Percentiles rank a stretch among this genome's conserved stretches.
Evolutionary conservation across 805 yeast genomes (phyloP).

Genomic region (Candida ortonii): DNA sequence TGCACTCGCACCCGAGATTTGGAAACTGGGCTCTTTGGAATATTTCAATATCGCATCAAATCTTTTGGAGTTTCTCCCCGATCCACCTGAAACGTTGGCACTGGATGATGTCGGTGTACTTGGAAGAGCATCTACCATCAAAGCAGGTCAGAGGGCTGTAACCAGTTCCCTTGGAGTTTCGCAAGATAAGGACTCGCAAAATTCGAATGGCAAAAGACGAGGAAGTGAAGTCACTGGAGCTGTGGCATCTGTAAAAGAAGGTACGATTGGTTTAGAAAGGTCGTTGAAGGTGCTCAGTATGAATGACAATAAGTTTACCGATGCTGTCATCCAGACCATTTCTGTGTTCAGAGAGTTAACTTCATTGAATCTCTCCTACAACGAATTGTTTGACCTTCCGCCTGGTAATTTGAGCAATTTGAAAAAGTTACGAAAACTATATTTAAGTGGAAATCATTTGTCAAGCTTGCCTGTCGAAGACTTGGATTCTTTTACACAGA

Average conservation of each 20-base stretch:
- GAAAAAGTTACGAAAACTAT: conserved; percentile 57
- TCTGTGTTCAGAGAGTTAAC: conserved; percentile 57
- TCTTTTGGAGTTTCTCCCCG: conserved; percentile 57
- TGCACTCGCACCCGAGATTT: conserved; percentile 60
- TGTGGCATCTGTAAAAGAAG: conserved; percentile 5
- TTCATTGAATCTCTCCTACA: conserved; percentile 74
- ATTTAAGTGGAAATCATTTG: conserved; percentile 79
- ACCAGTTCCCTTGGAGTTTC: conserved; percentile 2
- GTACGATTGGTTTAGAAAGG: conserved; percentile 18
- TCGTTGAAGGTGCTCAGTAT: conserved; percentile 54
- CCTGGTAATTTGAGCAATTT: conserved; percentile 62
- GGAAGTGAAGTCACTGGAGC: conserved; percentile 14
- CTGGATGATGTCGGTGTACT: conserved; percentile 10
- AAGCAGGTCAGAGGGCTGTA: conserved; percentile 1
- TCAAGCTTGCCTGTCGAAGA: conserved; percentile 84
- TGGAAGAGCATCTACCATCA: conserved; percentile 6
- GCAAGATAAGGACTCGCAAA: conserved; percentile 1
- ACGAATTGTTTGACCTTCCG: conserved; percentile 80
- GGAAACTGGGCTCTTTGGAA: conserved; percentile 57
- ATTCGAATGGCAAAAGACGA: conserved; percentile 7
- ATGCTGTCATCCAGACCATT: conserved; percentile 69
- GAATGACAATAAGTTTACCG: conserved; percentile 81
- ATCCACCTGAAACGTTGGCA: conserved; percentile 38
- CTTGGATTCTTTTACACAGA: conserved; percentile 55
- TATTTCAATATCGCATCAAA: conserved; percentile 73